Evolutionary conservation across 1,284 basidiomycete species (phyloP), one percentile per base, ranked within the genome.

Genomic region (Schizophyllum amplum): DNA sequence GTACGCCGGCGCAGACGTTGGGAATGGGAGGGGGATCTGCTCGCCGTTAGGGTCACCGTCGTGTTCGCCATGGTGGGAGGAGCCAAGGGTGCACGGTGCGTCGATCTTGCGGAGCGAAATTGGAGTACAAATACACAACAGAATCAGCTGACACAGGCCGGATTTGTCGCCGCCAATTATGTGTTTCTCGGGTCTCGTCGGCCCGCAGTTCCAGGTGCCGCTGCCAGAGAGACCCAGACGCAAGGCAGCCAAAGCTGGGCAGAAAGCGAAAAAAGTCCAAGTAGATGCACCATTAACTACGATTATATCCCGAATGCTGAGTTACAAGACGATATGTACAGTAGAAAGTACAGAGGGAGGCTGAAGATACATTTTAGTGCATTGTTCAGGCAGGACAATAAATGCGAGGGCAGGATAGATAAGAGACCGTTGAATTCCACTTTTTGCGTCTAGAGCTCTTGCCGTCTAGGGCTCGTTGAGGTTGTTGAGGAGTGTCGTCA

Each of bases 401-500:
- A 60, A 57, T 57, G 59, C 57, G 59, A 52, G 42, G 54, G 42
- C 48, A 17, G 17, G 33, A 42, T 42, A 48, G 56, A 52, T 57
- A 59, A 53, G 57, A 47, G 47, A 27, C 27, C n/a, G n/a, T 59
- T 62, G 60, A 60, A 60, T 57, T 62, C 57, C 59, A 62, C 55
- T 52, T 57, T 60, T 51, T 58, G 52, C 55, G 24, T 47, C 47
- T 71, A 79, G 48, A 76, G 78, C 68, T 90, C 87, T 61, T 83
- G 55, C n/a, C n/a, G n/a, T n/a, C n/a, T 71, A 79, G 48, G 76
- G 78, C 68, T 90, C 87, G 61, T 83, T 86, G 62, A 99, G 81
- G 71, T 99, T 98, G 72, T 92, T 89, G 62, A 99, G 81, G 48
- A 99, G 81, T 24, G 94, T 98, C 26, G 93, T 93, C 60, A 99